Conservation (phyloP, 108 stramenopile species). For the Stephanodiscus minutulus region DNA sequence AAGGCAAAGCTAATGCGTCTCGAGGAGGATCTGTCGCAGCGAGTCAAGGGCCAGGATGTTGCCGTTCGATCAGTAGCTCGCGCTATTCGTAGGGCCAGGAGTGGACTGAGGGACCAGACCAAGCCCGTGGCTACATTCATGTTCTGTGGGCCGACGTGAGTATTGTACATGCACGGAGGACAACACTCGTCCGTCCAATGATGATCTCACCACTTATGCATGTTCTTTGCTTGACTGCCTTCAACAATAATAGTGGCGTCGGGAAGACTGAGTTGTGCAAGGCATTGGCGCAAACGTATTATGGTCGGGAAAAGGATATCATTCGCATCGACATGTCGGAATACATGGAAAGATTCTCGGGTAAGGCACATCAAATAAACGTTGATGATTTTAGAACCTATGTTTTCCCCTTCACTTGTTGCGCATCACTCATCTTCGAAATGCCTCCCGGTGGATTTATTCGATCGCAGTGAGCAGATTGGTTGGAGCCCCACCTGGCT, state of each 20-base stretch:
- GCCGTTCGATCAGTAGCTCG: constrained; percentile 83
- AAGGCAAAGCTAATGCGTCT: constrained; percentile 82
- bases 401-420: neutral
- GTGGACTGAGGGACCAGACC: constrained; percentile 75
- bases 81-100: constrained; percentile 78
- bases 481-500: constrained; percentile 93
- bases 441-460: neutral
- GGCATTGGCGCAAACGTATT: constrained; percentile 83
- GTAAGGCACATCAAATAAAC: neutral
- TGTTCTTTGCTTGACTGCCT: neutral
- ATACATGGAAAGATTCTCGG: constrained; percentile 93
- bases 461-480: constrained; percentile 67
- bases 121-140: constrained; percentile 85
- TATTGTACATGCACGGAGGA: neutral
- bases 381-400: neutral
- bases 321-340: constrained; percentile 93
- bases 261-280: constrained; percentile 93
- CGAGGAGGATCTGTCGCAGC: constrained; percentile 62
- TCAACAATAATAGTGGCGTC: constrained; percentile 54
- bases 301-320: constrained; percentile 84
- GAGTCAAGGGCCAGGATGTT: constrained; percentile 88
- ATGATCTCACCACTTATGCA: neutral
- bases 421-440: neutral
- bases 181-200: neutral
- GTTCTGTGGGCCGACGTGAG: constrained; percentile 86